Evolutionary conservation across 148 eudicot species (phyloP), one percentile per base, ranked within the genome.

Genomic region (Polygonum aviculare): DNA sequence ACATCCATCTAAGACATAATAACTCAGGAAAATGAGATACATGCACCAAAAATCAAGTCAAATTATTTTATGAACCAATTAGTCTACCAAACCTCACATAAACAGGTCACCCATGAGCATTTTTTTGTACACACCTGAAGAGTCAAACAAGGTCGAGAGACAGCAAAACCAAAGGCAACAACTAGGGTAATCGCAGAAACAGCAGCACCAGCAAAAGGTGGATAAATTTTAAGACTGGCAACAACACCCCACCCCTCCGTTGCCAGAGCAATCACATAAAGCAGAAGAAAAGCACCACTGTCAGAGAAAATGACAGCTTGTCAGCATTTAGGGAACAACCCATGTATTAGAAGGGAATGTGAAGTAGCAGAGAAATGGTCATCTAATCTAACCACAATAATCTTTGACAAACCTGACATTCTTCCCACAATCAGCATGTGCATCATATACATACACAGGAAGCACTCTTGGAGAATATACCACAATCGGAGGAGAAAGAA

Each of bases 161-260:
- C 97, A 15, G 99, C 99, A 89, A 95, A 95, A 45, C 97, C 99
- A 79, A 95, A 95, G 75, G 99, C 85, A 77, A 91, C 94, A 86
- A 95, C 99, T 72, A 95, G 91, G 72, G 99, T 95, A 80, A 95
- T 74, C n/a, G 99, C 99, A 69, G 99, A 95, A 67, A 95, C 99
- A 67, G 99, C 97, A 82, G 99, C 97, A 75, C 99, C 99, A 80
- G 96, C 94, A 83, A 92, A 95, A 10, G 99, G 99, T 47, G 99
- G 97, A 82, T 92, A 95, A 22, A 95, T 90, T 75, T 85, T 87
- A 83, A 95, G 84, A 85, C 99, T 95, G 76, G 99, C 99, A 78
- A 95, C 99, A 76, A 95, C 99, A 71, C 99, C 99, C 99, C 99
- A 95, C 40, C 94, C 96, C 79, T 95, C 99, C 51, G 82, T 93